These are phyloP conservation scores for Irpex lacteus DNA, from an alignment of 1,284 basidiomycete genomes.

Conservation along the genomic window DNA sequence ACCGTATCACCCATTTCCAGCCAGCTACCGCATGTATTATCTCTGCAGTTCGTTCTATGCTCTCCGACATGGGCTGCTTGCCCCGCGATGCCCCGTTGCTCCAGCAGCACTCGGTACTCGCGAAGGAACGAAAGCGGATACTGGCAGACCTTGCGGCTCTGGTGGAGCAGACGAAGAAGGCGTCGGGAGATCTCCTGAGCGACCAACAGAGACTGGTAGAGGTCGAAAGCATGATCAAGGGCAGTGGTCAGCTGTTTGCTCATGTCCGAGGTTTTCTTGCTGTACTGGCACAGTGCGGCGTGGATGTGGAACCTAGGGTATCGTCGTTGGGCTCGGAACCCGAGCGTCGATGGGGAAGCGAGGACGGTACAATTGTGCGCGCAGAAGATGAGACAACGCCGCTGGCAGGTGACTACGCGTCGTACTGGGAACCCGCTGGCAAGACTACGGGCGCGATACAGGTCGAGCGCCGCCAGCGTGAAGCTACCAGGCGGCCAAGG, in stretches of 20 bases:
- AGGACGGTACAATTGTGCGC: conserved; percentile 23
- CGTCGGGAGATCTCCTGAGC: conserved; percentile 55
- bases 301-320: conserved; percentile 64
- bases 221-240: conserved; percentile 69
- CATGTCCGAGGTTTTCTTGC: conserved; percentile 70
- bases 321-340: conserved; percentile 38
- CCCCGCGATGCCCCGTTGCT: conserved; percentile 80
- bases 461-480: conserved; percentile 17
- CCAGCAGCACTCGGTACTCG: conserved; percentile 63
- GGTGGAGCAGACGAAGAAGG: conserved; percentile 81
- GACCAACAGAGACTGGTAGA: conserved; percentile 53
- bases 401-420: conserved; percentile 15
- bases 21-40: conserved; percentile 88
- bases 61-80: conserved; percentile 84
- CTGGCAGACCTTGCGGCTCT: conserved; percentile 81
- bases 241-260: conserved; percentile 72
- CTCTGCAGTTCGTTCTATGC: conserved; percentile 88
- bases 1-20: conserved; percentile 79
- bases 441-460: conserved; percentile 22
- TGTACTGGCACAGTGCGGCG: conserved; percentile 76
- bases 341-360: conserved; percentile 23
- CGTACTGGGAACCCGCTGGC: conserved; percentile 20
- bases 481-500: conserved; percentile 38
- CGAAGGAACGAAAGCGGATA: conserved; percentile 80
- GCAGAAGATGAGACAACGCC: conserved; percentile 21